Conservation (phyloP, 495 filamentous ascomycete genomes). For the Aspergillus sparsus region DNA sequence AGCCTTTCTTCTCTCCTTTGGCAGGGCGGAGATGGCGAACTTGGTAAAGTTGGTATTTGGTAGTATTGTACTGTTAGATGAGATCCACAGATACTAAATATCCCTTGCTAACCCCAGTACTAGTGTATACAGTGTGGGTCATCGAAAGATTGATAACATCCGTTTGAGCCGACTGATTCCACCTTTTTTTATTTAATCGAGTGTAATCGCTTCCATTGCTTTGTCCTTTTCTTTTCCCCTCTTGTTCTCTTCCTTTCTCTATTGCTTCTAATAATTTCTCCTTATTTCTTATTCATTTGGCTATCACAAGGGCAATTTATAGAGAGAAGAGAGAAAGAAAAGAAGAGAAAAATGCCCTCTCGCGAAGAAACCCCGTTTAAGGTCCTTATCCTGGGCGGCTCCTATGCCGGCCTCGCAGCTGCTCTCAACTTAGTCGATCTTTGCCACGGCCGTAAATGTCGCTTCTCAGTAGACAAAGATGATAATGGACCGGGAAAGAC, state of each 20-base stretch:
- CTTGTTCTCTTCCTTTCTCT: neutral
- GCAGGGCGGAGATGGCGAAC: no score
- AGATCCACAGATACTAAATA: neutral
- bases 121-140: neutral
- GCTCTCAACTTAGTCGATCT: constrained; percentile 63
- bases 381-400: constrained; percentile 62
- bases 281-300: neutral
- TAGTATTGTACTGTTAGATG: no score
- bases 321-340: neutral
- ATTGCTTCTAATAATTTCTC: neutral
- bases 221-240: neutral
- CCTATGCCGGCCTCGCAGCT: constrained; percentile 63
- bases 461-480: constrained; percentile 36
- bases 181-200: neutral
- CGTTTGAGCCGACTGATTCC: neutral
- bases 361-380: constrained; percentile 35
- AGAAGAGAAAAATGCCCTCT: constrained; percentile 31
- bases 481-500: constrained; percentile 31
- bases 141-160: constrained; percentile 2
- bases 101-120: neutral
- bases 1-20: no score
- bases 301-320: neutral
- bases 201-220: neutral
- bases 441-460: constrained; percentile 44
- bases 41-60: no score